Base-by-base conservation (phyloP, 306 rosid genomes). In the Sechiopsis laciniata region DNA sequence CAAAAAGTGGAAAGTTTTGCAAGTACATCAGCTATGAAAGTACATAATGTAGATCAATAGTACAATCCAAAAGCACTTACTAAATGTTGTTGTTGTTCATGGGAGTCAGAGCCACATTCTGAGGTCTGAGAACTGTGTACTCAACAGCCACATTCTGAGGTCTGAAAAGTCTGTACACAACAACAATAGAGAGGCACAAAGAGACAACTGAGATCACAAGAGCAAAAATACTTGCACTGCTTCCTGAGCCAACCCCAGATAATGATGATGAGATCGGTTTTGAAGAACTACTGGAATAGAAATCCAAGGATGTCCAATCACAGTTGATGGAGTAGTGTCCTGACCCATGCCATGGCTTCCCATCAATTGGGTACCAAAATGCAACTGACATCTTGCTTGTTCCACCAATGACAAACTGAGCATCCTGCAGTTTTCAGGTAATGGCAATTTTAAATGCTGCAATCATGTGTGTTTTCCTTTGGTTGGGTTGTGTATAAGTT, bases 361-460 rank as follows among this genome's bases (percentile, higher is more conserved):
- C 87, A 71, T 87, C 94, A 45, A 81, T 80, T 9, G 98, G 98
- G 76, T 89, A 90, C 98, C 98, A 94, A 81, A 90, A 89, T 83
- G 95, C 98, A 19, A 82, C 94, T 29, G 98, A 87, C 92, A 90
- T 87, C 86, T 86, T 86, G 74, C 95, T 90, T 50, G 90, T 76
- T 80, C 83, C 89, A 7, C 95, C 94, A 40, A 94, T 87, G 14
- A 85, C 86, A 57, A 94, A 94, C 77, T 94, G 96, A 69, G 84
- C 92, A 78, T 94, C 98, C 98, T 94, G 90, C 87, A 69, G 57
- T 69, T 68, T 20, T 50, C 58, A 69, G 57, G 58, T 69, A 7
- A 50, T 13, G 50, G 24, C 14, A 48, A 21, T 20, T 68, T 20
- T 46, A 78, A 82, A 79, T 12, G 42, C 1, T 68, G 73, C 56